These are phyloP conservation scores for Pseudotsuga menziesii DNA, from an alignment of 75 land plant genomes.

Conservation along the genomic window DNA sequence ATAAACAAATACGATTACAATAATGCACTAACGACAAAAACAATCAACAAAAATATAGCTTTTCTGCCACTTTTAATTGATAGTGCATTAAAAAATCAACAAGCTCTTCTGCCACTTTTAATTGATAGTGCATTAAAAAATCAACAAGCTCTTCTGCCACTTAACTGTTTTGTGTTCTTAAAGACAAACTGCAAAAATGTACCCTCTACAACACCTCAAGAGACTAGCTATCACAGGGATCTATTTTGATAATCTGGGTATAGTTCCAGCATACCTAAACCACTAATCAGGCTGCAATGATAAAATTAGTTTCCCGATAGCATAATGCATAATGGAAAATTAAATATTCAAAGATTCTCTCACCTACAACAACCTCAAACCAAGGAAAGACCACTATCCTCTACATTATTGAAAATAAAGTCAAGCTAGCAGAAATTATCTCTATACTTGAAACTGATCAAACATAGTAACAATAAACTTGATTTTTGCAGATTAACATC, in stretches of 20 bases:
- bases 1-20: background rate
- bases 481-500: background rate
- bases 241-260: background rate
- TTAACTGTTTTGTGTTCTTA: no score
- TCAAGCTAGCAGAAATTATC: no score
- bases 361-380: no score
- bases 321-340: background rate
- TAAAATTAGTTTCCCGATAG: background rate
- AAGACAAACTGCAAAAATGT: background rate
- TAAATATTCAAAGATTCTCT: background rate
- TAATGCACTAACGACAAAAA: background rate
- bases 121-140: background rate
- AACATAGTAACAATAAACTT: no score
- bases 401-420: no score
- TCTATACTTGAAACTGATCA: no score
- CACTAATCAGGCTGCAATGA: background rate
- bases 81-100: background rate
- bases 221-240: background rate
- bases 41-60: background rate
- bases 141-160: no score
- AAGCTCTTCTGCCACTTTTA: no score
- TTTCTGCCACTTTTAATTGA: background rate
- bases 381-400: no score
- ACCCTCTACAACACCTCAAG: background rate
- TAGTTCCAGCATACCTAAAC: background rate